Percentiles rank a stretch among this genome's conserved stretches.
Evolutionary conservation across 2,329 filamentous ascomycete genomes (phyloP).

Genomic region (Huntiella bhutanensis): DNA sequence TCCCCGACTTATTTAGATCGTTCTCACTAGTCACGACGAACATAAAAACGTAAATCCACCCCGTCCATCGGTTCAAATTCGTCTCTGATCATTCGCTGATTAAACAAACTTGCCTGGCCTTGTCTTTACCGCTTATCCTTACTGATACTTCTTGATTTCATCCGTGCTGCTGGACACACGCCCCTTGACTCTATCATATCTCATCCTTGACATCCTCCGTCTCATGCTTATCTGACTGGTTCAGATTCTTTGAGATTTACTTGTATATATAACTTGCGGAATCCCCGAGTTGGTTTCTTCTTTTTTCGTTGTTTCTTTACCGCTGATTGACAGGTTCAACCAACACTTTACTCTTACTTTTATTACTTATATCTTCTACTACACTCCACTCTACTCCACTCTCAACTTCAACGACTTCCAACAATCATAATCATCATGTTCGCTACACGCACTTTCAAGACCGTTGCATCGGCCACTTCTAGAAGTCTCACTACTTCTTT

Average conservation of each 20-base stretch:
- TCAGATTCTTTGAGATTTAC: neutral
- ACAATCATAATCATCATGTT: conserved; percentile 6
- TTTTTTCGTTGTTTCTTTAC: no score
- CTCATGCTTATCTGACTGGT: conserved; percentile 1
- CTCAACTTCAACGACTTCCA: neutral
- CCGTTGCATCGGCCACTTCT: conserved; percentile 1
- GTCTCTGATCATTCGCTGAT: no score
- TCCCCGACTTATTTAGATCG: neutral
- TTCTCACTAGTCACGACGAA: neutral
- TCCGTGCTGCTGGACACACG: no score
- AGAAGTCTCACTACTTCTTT: neutral
- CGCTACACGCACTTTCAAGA: conserved; percentile 8
- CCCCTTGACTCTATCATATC: no score
- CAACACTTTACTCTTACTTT: no score
- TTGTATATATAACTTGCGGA: neutral
- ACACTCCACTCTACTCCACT: neutral
- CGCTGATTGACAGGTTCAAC: no score
- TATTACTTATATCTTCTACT: neutral
- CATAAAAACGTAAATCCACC: neutral
- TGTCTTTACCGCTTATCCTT: no score
- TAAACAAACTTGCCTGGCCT: no score
- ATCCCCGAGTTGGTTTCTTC: neutral
- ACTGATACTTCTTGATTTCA: no score
- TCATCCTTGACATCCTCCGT: neutral
- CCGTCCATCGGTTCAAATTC: neutral